A percentile compares a stretch with the other conserved stretches of the same genome.
These are phyloP conservation scores for Lasiodiplodia citricola DNA, from an alignment of 2,329 filamentous ascomycete species.

Conservation along the genomic window DNA sequence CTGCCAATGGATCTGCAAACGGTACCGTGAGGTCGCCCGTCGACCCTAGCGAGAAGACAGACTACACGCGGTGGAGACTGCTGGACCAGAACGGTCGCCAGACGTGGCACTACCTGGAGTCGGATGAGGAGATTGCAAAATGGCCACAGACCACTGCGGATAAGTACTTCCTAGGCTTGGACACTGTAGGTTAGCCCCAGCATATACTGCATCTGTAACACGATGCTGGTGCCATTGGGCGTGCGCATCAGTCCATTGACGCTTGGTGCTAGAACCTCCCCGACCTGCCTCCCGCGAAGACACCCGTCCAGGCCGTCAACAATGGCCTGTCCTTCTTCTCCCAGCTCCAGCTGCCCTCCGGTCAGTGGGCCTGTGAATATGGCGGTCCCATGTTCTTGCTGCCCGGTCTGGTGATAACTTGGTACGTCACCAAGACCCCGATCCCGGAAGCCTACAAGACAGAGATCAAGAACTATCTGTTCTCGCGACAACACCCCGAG, in stretches of 20 bases:
- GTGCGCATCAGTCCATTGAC: background rate
- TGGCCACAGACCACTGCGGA: constrained; percentile 93
- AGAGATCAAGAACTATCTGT: constrained; percentile 92
- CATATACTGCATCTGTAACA: background rate
- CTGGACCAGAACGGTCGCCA: constrained; percentile 82
- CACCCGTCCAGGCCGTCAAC: constrained; percentile 74
- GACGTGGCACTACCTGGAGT: constrained; percentile 88
- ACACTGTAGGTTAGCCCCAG: constrained; percentile 63
- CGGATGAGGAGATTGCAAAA: constrained; percentile 69
- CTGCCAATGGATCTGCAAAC: constrained; percentile 13
- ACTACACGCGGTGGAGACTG: constrained; percentile 83
- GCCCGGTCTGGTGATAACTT: constrained; percentile 81
- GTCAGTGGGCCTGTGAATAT: constrained; percentile 97
- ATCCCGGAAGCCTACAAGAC: constrained; percentile 79
- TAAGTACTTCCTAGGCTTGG: constrained; percentile 82
- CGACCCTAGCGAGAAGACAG: constrained; percentile 61
- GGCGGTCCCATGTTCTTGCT: constrained; percentile 96
- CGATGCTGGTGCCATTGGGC: background rate
- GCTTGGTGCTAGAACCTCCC: constrained; percentile 70
- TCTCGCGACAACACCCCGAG: constrained; percentile 79
- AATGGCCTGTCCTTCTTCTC: constrained; percentile 92
- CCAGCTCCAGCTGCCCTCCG: constrained; percentile 82
- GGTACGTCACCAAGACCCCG: constrained; percentile 87
- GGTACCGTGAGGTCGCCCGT: constrained; percentile 1
- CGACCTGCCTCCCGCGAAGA: constrained; percentile 71